phyloP scores from a whole-genome alignment of 1,284 basidiomycete species.

The Tranzscheliella williamsii region DNA sequence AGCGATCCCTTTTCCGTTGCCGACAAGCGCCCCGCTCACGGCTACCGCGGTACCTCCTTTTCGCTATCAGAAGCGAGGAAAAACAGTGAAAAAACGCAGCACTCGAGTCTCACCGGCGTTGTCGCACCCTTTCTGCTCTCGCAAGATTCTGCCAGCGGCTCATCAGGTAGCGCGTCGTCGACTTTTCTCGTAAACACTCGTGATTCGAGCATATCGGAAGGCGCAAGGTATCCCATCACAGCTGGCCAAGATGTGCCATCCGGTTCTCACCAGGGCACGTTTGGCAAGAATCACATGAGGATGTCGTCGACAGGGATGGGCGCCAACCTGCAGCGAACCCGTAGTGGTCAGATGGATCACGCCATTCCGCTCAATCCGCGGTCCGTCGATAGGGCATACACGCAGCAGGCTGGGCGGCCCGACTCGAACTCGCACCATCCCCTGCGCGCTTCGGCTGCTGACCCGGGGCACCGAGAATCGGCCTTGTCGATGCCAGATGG shows the following conservation, averaged over 20 bases:
- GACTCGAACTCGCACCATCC: constrained; percentile 8
- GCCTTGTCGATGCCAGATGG: constrained; percentile 17
- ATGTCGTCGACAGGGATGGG: constrained; percentile 31
- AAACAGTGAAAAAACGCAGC: constrained; percentile 17
- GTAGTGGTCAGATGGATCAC: constrained; percentile 9
- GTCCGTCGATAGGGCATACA: constrained; percentile 13
- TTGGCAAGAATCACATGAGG: constrained; percentile 19
- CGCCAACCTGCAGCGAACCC: constrained; percentile 27
- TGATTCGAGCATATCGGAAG: constrained; percentile 28
- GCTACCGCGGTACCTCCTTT: constrained; percentile 34
- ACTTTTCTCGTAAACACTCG: constrained; percentile 19
- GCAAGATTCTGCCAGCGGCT: constrained; percentile 31
- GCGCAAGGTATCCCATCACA: constrained; percentile 29
- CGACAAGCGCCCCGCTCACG: constrained; percentile 15
- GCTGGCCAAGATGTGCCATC: constrained; percentile 10
- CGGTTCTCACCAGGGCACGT: constrained; percentile 1
- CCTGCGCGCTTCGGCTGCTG: background rate
- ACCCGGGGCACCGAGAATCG: constrained; percentile 27
- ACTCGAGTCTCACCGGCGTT: constrained; percentile 14
- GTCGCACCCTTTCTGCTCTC: constrained; percentile 21
- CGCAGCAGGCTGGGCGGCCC: constrained; percentile 4
- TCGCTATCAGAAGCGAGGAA: constrained; percentile 22
- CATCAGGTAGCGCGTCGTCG: too few relatives aligned
- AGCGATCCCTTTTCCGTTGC: constrained; percentile 4
- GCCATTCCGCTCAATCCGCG: constrained; percentile 23